These are phyloP conservation scores for Trichoderma virens DNA, from an alignment of 495 filamentous ascomycete species.

Conservation along the genomic window DNA sequence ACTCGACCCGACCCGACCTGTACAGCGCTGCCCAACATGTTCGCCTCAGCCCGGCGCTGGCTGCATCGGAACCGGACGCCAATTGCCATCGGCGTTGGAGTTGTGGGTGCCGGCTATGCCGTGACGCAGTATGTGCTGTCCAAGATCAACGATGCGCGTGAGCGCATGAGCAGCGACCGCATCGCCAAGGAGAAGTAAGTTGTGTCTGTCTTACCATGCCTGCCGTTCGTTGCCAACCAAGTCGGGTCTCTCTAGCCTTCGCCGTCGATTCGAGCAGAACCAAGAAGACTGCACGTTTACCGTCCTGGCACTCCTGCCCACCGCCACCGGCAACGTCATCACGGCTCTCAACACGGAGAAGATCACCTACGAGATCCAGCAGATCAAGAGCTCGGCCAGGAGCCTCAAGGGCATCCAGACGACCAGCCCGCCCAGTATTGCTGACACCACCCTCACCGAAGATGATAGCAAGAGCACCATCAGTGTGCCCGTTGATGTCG, in stretches of 20 bases:
- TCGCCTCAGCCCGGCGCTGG: constrained; percentile 77
- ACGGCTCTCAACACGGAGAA: constrained; percentile 82
- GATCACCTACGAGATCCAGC: constrained; percentile 83
- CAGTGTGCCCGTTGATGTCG: constrained; percentile 63
- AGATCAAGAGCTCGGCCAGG: constrained; percentile 78
- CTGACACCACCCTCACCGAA: constrained; percentile 48
- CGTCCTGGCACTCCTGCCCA: constrained; percentile 90
- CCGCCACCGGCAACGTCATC: constrained; percentile 80
- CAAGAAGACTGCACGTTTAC: constrained; percentile 98
- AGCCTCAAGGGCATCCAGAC: constrained; percentile 60
- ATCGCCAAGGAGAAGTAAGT: constrained; percentile 89
- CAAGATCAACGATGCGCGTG: constrained; percentile 85
- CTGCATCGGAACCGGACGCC: constrained; percentile 84
- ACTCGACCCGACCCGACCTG: background rate
- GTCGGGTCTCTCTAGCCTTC: constrained; percentile 51
- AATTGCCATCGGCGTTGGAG: constrained; percentile 77
- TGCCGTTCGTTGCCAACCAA: constrained; percentile 15
- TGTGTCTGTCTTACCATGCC: background rate
- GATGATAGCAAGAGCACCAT: constrained; percentile 73
- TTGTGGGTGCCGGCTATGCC: constrained; percentile 84
- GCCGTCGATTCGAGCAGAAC: constrained; percentile 94
- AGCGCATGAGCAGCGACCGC: constrained; percentile 90
- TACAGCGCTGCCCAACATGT: constrained; percentile 48
- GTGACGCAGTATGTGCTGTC: constrained; percentile 84
- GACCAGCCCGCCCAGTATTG: constrained; percentile 60